phyloP scores from a whole-genome alignment of 805 yeast genomes.

The Henningerozyma blattae region DNA sequence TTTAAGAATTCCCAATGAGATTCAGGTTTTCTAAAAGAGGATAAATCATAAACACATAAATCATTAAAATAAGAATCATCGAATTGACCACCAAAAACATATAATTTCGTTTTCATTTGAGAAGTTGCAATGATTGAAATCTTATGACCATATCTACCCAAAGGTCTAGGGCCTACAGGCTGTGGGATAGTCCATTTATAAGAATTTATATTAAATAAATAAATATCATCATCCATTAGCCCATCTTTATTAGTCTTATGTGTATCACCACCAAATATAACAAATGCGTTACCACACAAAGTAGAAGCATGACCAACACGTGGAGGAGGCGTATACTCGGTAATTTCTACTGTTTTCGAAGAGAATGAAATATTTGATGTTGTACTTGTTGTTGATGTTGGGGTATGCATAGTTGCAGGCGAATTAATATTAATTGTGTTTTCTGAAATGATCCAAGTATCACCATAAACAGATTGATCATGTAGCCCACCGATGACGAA shows the following conservation, averaged over 20 bases:
- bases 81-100: conserved; percentile 90
- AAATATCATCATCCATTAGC: conserved; percentile 78
- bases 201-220: conserved; percentile 71
- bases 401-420: too few species aligned
- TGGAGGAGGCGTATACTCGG: conserved; percentile 81
- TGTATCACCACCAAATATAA: conserved; percentile 95
- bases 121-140: conserved; percentile 60
- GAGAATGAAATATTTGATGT: conserved; percentile 17
- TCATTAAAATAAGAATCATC: conserved; percentile 77
- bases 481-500: conserved; percentile 92
- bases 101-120: conserved; percentile 48
- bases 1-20: conserved; percentile 74
- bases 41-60: conserved; percentile 73
- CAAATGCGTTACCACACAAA: conserved; percentile 87
- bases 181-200: conserved; percentile 70
- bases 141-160: conserved; percentile 92
- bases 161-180: conserved; percentile 65
- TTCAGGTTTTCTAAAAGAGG: conserved; percentile 70
- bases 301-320: conserved; percentile 93
- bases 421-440: conserved; percentile 1
- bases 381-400: too few species aligned
- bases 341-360: conserved; percentile 49
- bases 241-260: conserved; percentile 65
- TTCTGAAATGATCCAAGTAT: conserved; percentile 73
- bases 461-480: conserved; percentile 87